A percentile compares a stretch with the other conserved stretches of the same genome.
Evolutionary conservation across 768 basidiomycete genomes (phyloP).

Genomic region (Boletus rubescentipes): DNA sequence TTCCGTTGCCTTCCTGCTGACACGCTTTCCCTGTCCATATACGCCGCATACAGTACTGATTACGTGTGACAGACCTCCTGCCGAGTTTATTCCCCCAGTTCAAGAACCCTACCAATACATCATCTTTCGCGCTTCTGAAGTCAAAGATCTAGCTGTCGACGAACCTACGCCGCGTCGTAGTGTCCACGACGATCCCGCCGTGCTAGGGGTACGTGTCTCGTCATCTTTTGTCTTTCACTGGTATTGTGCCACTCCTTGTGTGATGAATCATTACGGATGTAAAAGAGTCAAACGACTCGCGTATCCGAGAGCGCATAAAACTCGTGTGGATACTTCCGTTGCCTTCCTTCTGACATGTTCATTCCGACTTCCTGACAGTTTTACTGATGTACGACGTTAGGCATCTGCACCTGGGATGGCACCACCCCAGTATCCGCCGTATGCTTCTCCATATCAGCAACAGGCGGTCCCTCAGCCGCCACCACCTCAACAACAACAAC

Average conservation of each 20-base stretch:
- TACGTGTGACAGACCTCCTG: constrained; percentile 50
- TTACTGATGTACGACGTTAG: constrained; percentile 30
- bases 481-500: constrained; percentile 31
- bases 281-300: constrained; percentile 35
- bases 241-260: constrained; percentile 8
- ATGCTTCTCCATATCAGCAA: constrained; percentile 32
- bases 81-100: constrained; percentile 81
- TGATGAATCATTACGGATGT: constrained; percentile 50
- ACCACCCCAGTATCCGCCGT: constrained; percentile 31
- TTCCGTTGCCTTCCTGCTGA: constrained; percentile 71
- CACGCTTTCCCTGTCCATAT: neutral
- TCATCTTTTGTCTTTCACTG: neutral
- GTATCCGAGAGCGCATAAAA: constrained; percentile 46
- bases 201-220: constrained; percentile 63
- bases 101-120: constrained; percentile 86
- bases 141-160: constrained; percentile 86
- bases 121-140: constrained; percentile 88
- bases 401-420: constrained; percentile 47
- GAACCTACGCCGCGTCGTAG: constrained; percentile 58
- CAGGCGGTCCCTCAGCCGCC: constrained; percentile 32
- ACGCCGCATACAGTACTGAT: constrained; percentile 24
- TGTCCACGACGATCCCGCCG: constrained; percentile 83
- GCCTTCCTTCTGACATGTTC: constrained; percentile 54
- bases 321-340: constrained; percentile 56
- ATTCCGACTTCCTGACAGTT: neutral